Evolutionary conservation across 1,284 basidiomycete species (phyloP), one percentile per base, ranked within the genome.

Genomic region (Heliocybe sulcata): DNA sequence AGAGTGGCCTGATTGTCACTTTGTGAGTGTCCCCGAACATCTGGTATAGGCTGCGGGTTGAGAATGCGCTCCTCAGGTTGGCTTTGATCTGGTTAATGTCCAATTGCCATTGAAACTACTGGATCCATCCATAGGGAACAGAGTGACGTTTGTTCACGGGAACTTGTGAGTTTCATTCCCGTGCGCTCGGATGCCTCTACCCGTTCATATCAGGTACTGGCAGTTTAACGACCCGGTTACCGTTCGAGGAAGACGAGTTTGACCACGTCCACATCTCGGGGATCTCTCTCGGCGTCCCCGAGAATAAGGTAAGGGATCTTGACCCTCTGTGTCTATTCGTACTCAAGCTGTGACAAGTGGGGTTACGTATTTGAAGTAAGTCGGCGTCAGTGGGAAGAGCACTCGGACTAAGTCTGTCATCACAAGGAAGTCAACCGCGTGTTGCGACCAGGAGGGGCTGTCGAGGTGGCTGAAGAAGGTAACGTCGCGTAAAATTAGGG

Each of bases 241-340:
- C 87, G 1, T 90, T 89, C 61, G 85, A 87, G 16, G 87, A 90
- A 56, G 85, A 89, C 57, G 80, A 85, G 60, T 90, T 90, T 58
- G 87, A 90, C 64, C 80, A 85, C 66, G 81, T 90, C n/a, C 86
- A 85, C 63, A 77, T 88, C 50, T 72, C 79, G 53, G 72, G 72
- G 49, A 77, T 90, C 50, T 81, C 84, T 0, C 76, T 77, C 59
- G 86, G 81, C 22, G 79, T 89, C 19, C 87, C 87, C 3, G 87
- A 90, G 64, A 85, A 82, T 61, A 87, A 90, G 74, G 86, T 84
- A 55, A 31, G 66, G 61, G 23, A 19, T 52, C 14, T 25, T 51
- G 16, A 23, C 19, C 38, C 35, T 54, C 23, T 12, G 9, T 16
- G 35, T 53, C 26, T 31, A 12, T 12, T 27, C 26, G 48, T 54